phyloP scores from a whole-genome alignment of 805 yeast species.

The Suhomyces sp. region DNA sequence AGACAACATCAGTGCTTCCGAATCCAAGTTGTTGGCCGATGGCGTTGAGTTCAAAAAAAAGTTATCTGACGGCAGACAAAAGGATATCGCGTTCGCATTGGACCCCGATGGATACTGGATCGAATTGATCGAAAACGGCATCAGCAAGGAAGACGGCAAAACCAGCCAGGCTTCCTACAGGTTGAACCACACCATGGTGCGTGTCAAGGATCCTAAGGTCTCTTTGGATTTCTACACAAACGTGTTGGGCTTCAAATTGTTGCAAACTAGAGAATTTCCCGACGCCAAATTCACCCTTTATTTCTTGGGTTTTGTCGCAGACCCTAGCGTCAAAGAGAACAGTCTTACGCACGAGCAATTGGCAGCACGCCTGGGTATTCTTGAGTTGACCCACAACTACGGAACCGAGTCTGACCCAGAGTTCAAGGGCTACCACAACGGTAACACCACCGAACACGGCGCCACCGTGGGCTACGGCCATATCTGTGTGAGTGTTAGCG shows the following conservation, averaged over 20 bases:
- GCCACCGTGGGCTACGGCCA: constrained; percentile 85
- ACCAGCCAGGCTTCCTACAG: constrained; percentile 43
- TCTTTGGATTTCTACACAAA: constrained; percentile 78
- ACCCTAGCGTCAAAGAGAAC: constrained; percentile 41
- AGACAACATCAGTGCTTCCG: constrained; percentile 65
- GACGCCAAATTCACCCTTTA: constrained; percentile 80
- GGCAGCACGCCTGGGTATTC: constrained; percentile 57
- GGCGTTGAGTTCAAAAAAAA: constrained; percentile 81
- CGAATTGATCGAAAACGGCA: constrained; percentile 68
- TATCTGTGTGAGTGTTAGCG: constrained; percentile 66
- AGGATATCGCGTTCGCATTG: constrained; percentile 87
- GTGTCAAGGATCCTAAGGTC: constrained; percentile 79
- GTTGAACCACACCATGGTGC: constrained; percentile 89
- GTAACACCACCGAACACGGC: constrained; percentile 55
- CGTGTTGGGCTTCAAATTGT: constrained; percentile 75
- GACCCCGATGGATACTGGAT: constrained; percentile 98
- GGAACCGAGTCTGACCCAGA: constrained; percentile 82
- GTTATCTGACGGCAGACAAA: constrained; percentile 86
- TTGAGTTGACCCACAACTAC: constrained; percentile 94
- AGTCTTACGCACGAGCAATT: constrained; percentile 29
- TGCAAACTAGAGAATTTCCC: constrained; percentile 53
- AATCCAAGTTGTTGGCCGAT: constrained; percentile 52
- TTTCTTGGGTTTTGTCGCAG: constrained; percentile 73
- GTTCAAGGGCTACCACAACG: constrained; percentile 75
- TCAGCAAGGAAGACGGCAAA: constrained; percentile 37